Conservation (phyloP, 2,329 filamentous ascomycete species). For the Didymella pomorum region DNA sequence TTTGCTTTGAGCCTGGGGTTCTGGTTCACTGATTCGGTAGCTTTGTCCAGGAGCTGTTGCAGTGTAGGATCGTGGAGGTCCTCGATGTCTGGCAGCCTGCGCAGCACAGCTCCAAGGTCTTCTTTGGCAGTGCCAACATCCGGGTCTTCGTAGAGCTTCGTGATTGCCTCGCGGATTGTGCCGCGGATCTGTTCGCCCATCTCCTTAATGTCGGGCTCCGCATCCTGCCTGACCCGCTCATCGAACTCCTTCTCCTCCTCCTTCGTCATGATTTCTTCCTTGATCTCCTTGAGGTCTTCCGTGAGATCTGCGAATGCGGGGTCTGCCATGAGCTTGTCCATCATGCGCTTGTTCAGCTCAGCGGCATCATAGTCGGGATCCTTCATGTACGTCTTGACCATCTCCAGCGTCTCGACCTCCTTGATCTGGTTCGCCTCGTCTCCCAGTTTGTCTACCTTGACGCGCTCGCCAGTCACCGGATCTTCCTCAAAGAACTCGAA, state of each 20-base stretch:
- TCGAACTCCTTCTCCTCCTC: constrained; percentile 11
- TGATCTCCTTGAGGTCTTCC: constrained; percentile 40
- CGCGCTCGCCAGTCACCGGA: constrained; percentile 31
- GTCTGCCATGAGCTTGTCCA: constrained; percentile 41
- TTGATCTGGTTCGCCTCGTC: constrained; percentile 36
- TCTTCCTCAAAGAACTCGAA: constrained; percentile 46
- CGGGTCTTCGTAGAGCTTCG: constrained; percentile 42
- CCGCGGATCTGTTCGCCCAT: constrained; percentile 28
- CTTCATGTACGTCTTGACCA: constrained; percentile 34
- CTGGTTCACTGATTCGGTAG: constrained; percentile 32
- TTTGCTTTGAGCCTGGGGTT: constrained; percentile 36
- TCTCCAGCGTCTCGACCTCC: constrained; percentile 32
- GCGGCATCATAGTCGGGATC: constrained; percentile 43
- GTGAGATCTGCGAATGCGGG: constrained; percentile 42
- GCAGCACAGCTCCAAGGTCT: constrained; percentile 37
- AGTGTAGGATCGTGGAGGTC: constrained; percentile 35
- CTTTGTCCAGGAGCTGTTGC: constrained; percentile 29
- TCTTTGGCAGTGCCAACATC: constrained; percentile 32
- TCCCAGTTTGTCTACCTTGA: constrained; percentile 34
- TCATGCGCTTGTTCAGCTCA: constrained; percentile 34
- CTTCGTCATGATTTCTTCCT: constrained; percentile 29
- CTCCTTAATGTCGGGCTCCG: constrained; percentile 27
- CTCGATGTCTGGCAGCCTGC: constrained; percentile 32
- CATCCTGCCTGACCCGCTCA: constrained; percentile 17
- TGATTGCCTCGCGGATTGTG: constrained; percentile 32